These are phyloP conservation scores for Solanum paucissectum DNA, from an alignment of 257 asterid genomes.

Conservation along the genomic window DNA sequence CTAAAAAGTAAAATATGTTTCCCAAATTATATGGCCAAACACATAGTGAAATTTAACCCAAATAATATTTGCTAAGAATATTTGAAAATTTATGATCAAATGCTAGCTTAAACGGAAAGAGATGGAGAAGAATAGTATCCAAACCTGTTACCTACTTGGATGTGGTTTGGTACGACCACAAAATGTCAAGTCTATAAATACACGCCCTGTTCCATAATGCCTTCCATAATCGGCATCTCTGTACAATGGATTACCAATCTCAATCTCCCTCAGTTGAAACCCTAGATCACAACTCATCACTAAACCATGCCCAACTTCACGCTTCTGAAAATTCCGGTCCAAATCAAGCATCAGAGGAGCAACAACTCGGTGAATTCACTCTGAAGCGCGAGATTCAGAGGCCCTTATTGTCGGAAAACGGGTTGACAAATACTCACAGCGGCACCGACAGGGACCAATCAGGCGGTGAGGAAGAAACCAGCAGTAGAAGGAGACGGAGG, in stretches of 20 bases:
- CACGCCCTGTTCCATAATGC: not conserved
- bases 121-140: not conserved
- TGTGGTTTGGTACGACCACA: not conserved
- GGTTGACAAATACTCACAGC: conserved; percentile 52
- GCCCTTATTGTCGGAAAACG: conserved; percentile 55
- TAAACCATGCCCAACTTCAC: not conserved
- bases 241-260: conserved; percentile 29
- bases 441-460: conserved; percentile 73
- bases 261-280: conserved; percentile 24
- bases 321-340: not conserved
- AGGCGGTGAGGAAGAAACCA: conserved; percentile 87
- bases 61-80: too few species aligned
- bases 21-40: too few species aligned
- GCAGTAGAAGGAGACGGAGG: conserved; percentile 58
- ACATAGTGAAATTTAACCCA: too few species aligned
- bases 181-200: not conserved
- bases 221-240: not conserved
- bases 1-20: too few species aligned
- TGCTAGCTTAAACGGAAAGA: too few species aligned
- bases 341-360: conserved; percentile 5
- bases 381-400: conserved; percentile 30
- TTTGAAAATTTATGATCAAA: too few species aligned
- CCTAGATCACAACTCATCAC: conserved; percentile 14
- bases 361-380: conserved; percentile 8
- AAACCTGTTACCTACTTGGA: not conserved